phyloP scores from a whole-genome alignment of 441 rosid species.

The Mallotus repandus region DNA sequence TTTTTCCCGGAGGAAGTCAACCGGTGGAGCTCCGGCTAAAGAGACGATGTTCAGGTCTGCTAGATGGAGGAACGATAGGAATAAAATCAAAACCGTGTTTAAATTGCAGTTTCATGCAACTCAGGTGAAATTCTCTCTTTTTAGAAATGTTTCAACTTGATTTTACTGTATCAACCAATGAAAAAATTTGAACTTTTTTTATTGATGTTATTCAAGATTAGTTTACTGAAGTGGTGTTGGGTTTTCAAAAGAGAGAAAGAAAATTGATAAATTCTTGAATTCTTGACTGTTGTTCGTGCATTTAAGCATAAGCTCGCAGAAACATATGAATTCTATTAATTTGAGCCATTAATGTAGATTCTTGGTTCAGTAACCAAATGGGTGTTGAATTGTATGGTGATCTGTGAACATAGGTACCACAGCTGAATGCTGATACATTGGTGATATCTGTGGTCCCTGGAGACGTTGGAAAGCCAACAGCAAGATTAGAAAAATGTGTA shows the following conservation, averaged over 20 bases:
- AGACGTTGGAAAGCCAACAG: conserved; percentile 66
- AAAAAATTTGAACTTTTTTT: too few species aligned
- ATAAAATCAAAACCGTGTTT: conserved; percentile 71
- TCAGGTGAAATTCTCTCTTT: conserved; percentile 41
- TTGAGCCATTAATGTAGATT: neutral
- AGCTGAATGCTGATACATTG: conserved; percentile 50
- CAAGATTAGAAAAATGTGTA: conserved; percentile 61
- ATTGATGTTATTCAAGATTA: neutral
- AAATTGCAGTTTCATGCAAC: conserved; percentile 79
- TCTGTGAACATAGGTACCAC: conserved; percentile 45
- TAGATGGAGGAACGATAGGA: conserved; percentile 80
- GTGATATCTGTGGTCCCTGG: conserved; percentile 69
- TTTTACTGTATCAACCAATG: too few species aligned
- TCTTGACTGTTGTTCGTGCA: neutral
- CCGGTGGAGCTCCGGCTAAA: conserved; percentile 11
- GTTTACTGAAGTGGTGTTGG: too few species aligned
- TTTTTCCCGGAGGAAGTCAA: conserved; percentile 21
- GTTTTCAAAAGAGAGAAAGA: too few species aligned
- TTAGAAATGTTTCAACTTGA: too few species aligned
- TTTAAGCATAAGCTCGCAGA: neutral
- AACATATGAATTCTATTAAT: neutral
- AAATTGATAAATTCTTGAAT: too few species aligned
- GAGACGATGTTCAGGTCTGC: conserved; percentile 70
- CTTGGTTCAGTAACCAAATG: too few species aligned
- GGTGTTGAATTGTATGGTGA: neutral